Conservation (phyloP, 2,329 filamentous ascomycete species). For the Ophiocordyceps robertsii region DNA sequence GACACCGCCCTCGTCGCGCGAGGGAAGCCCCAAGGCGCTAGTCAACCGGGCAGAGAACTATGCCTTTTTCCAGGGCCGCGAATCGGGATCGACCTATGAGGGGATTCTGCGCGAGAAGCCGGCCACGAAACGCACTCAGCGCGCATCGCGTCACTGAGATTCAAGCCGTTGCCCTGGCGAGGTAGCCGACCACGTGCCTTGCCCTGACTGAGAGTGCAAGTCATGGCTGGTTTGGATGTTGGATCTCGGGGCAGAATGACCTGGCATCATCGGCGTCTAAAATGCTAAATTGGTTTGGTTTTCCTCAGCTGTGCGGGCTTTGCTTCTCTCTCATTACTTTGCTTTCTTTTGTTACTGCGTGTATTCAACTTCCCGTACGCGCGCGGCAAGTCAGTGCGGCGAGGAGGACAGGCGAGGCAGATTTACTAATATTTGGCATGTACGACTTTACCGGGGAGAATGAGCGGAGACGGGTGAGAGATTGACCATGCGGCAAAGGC, state of each 20-base stretch:
- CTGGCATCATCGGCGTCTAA: not conserved
- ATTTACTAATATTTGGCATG: no score
- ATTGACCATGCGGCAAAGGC: no score
- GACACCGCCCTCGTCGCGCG: not conserved
- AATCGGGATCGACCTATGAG: conserved; percentile 9
- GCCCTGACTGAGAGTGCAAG: no score
- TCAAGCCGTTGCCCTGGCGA: not conserved
- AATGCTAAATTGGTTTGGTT: not conserved
- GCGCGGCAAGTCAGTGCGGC: no score
- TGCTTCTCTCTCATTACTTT: no score
- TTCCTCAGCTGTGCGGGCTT: no score
- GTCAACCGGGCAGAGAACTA: conserved; percentile 13
- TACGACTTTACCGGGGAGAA: no score
- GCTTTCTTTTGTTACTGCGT: no score
- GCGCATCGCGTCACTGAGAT: not conserved
- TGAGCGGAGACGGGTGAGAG: no score
- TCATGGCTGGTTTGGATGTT: no score
- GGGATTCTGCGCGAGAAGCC: conserved; percentile 6
- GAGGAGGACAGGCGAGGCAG: no score
- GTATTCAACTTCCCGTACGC: no score
- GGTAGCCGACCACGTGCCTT: not conserved
- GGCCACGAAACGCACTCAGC: not conserved
- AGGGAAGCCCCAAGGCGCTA: not conserved
- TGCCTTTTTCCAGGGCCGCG: conserved; percentile 13
- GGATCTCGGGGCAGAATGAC: not conserved